Evolutionary conservation across 2,329 filamentous ascomycete species (phyloP).

Genomic region (Rutstroemia sydowiana): DNA sequence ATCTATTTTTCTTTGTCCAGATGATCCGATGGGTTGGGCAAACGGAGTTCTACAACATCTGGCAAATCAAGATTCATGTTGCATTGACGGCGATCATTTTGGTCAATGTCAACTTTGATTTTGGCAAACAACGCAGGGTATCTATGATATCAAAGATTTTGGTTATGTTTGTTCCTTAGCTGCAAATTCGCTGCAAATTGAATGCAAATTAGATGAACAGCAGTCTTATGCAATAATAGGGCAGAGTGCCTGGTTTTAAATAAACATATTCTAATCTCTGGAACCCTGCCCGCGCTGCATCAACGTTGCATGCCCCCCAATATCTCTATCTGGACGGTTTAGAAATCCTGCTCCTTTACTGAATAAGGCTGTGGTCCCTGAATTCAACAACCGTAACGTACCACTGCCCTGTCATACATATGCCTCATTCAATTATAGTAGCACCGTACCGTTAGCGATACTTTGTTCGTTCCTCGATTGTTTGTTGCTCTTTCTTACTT

Average conservation of each 20-base stretch:
- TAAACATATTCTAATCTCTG: not conserved
- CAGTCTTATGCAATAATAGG: not conserved
- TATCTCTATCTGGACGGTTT: not conserved
- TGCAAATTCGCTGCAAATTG: too few species aligned
- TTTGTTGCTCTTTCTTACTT: conserved; percentile 19
- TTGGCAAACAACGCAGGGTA: not conserved
- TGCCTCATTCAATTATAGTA: conserved; percentile 15
- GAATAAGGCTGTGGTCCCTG: not conserved
- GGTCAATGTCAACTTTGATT: not conserved
- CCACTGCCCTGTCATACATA: conserved; percentile 12
- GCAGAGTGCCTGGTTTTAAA: not conserved
- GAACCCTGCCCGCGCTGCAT: not conserved
- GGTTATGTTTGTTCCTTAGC: too few species aligned
- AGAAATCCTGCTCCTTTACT: not conserved
- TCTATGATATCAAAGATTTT: too few species aligned
- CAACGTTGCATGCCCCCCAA: conserved; percentile 1
- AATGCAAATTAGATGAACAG: too few species aligned
- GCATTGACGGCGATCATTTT: not conserved
- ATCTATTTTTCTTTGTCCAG: not conserved
- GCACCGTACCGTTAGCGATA: conserved; percentile 16
- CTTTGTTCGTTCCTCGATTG: conserved; percentile 17
- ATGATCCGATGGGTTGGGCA: not conserved
- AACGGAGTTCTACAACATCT: conserved; percentile 6
- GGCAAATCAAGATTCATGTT: not conserved
- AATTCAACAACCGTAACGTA: not conserved